Percentiles rank a stretch among this genome's conserved stretches.
Conservation (phyloP, 2,329 filamentous ascomycete genomes). For the Fusarium tuaranense region DNA sequence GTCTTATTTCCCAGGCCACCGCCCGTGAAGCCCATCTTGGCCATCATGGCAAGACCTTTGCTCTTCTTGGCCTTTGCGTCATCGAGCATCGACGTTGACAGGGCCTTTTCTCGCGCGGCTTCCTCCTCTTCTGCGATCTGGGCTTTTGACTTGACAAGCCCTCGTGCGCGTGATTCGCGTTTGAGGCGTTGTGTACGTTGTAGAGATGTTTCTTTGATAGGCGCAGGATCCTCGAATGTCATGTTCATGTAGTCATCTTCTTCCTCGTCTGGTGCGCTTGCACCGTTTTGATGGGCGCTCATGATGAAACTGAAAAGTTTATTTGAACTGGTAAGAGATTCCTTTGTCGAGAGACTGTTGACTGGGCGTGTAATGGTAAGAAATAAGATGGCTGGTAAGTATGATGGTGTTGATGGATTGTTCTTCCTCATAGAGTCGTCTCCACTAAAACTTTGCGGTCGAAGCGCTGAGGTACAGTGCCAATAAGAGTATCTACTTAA, state of each 20-base stretch:
- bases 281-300: constrained; percentile 21
- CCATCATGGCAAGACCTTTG: constrained; percentile 97
- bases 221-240: constrained; percentile 78
- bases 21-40: constrained; percentile 91
- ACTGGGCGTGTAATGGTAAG: not conserved
- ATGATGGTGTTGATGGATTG: constrained; percentile 7
- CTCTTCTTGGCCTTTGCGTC: constrained; percentile 68
- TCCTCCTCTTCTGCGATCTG: constrained; percentile 82
- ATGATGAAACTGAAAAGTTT: constrained; percentile 2
- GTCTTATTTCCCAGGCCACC: constrained; percentile 75
- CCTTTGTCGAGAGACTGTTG: not conserved
- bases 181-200: constrained; percentile 66
- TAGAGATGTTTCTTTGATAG: constrained; percentile 65
- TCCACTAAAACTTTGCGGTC: constrained; percentile 22
- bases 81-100: constrained; percentile 79
- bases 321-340: not conserved
- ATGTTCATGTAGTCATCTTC: constrained; percentile 99
- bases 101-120: constrained; percentile 78
- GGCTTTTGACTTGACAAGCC: constrained; percentile 81
- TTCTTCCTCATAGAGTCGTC: not conserved
- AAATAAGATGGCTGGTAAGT: not conserved
- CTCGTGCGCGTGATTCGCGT: constrained; percentile 75
- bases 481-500: not conserved
- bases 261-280: constrained; percentile 64
- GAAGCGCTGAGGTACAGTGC: not conserved